Percentiles rank a stretch among this genome's conserved stretches.
Conservation (phyloP, 768 basidiomycete genomes). For the Suillus clintonianus region DNA sequence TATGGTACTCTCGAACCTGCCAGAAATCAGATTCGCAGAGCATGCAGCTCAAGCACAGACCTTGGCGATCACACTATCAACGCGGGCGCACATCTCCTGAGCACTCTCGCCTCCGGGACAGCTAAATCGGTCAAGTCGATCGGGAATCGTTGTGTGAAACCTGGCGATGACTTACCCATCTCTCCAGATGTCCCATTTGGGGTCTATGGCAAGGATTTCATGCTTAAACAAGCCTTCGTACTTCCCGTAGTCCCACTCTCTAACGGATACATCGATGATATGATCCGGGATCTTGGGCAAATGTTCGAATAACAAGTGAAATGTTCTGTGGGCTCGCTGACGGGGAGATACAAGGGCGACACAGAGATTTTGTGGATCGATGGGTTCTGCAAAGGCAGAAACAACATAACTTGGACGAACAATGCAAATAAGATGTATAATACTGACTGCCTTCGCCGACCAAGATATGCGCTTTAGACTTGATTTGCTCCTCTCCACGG, state of each 20-base stretch:
- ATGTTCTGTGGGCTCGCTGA: conserved; percentile 81
- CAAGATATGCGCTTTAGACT: conserved; percentile 59
- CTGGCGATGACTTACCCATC: conserved; percentile 58
- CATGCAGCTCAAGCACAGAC: conserved; percentile 34
- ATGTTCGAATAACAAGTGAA: conserved; percentile 73
- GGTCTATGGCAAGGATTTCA: conserved; percentile 68
- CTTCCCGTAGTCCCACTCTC: conserved; percentile 92
- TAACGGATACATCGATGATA: conserved; percentile 61
- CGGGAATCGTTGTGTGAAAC: not conserved
- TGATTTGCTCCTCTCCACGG: conserved; percentile 72
- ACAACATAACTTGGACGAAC: not conserved
- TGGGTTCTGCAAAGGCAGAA: conserved; percentile 47
- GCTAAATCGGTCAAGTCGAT: conserved; percentile 38
- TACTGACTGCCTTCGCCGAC: conserved; percentile 79
- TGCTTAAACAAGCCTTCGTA: conserved; percentile 82
- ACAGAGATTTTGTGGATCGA: conserved; percentile 79
- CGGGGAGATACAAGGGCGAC: conserved; percentile 86
- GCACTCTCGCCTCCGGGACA: conserved; percentile 89
- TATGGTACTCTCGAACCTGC: conserved; percentile 75
- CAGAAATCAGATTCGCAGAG: not conserved
- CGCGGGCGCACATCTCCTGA: conserved; percentile 75
- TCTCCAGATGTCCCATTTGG: conserved; percentile 80
- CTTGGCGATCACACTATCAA: conserved; percentile 74
- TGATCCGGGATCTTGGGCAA: conserved; percentile 50
- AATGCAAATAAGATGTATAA: not conserved